Evolutionary conservation across 176 grass and related monocot species (phyloP), one percentile per base, ranked within the genome.

Genomic region (Avena eriantha): DNA sequence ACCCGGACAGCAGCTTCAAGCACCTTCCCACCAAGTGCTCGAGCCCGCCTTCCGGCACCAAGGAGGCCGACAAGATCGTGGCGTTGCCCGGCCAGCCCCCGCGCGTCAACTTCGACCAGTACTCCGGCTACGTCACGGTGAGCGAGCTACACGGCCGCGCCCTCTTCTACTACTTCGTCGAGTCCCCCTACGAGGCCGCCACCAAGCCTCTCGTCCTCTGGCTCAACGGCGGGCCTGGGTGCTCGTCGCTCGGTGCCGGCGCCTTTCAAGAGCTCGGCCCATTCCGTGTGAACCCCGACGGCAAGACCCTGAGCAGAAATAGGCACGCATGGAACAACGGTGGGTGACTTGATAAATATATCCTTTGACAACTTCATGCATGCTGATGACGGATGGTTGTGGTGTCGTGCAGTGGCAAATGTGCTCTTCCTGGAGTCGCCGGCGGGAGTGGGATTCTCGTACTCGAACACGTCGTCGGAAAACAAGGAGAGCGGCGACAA

Each of bases 151-250:
- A 94, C 41, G 92, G 88, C 56, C 84, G 92, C 47, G 92, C 80
- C 49, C 86, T 97, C 70, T 91, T 94, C 85, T 94, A 94, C 86
- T 94, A 94, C 79, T 94, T 94, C 60, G 94, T 65, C 7, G 92
- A 92, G 77, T 66, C 92, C 3, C 82, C 88, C 17, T 79, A 88
- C 33, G 85, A 87, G 56, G 82, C 86, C 1, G 21, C 86, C 2
- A 73, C 72, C 47, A 91, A 92, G n/a, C 91, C 91, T 2, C 87
- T 96, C 76, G 67, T 93, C 54, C 83, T 93, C 76, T 93, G 91
- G 90, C 90, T 94, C 58, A 92, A 90, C 69, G 86, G 89, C 85
- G 92, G 92, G 47, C 90, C 90, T 1, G 89, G 89, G 0, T 92
- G 90, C 85, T 94, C 90, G 36, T 91, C 83, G 6, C 63, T 94